Evolutionary conservation across 2,329 filamentous ascomycete genomes (phyloP).

Genomic region (Setomelanomma holmii): DNA sequence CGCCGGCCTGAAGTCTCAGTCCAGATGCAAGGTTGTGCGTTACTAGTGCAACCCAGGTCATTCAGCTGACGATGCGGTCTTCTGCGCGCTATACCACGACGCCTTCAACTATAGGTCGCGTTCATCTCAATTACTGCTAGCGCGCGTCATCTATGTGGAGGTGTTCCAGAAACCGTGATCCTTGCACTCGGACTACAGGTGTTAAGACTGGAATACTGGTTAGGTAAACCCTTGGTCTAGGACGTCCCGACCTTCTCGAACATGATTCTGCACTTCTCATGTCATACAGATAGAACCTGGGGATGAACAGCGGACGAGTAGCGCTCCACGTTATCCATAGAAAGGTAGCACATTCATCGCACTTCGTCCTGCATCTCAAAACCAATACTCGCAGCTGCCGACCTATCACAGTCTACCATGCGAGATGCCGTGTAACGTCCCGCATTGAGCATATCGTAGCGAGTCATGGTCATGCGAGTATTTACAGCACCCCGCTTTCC

Average conservation of each 20-base stretch:
- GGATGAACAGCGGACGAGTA: not conserved
- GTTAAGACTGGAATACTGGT: no score
- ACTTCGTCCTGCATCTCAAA: not conserved
- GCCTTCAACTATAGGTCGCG: not conserved
- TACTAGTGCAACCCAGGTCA: not conserved
- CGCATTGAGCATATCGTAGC: not conserved
- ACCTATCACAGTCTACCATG: conserved; percentile 3
- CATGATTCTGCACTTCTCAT: no score
- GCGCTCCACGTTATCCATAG: not conserved
- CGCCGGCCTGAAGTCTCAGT: conserved; percentile 3
- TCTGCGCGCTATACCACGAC: not conserved
- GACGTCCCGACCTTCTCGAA: no score
- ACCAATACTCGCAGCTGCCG: not conserved
- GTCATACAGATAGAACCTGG: not conserved
- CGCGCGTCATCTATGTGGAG: not conserved
- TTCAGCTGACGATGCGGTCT: not conserved
- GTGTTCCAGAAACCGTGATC: conserved; percentile 1
- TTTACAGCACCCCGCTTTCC: not conserved
- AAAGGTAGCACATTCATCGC: not conserved
- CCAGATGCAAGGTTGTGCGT: no score
- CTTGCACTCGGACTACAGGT: no score
- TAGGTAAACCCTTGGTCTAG: no score
- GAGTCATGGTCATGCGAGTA: conserved; percentile 8
- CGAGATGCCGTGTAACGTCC: conserved; percentile 3
- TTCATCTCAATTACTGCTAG: not conserved